Evolutionary conservation across 1,284 basidiomycete genomes (phyloP), one percentile per base, ranked within the genome.

Genomic region (Megacollybia platyphylla): DNA sequence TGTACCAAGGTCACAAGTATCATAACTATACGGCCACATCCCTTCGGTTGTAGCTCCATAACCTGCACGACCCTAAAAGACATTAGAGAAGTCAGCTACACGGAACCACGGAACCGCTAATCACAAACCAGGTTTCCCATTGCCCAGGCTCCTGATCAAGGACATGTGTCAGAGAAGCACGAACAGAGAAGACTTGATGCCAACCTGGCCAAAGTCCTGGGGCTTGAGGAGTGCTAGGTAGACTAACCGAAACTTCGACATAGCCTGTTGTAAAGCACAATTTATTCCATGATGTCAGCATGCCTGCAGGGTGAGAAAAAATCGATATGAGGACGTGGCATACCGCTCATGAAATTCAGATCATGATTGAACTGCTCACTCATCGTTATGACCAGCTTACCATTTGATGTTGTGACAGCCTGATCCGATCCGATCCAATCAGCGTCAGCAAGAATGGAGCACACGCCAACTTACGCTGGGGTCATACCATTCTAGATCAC

Each of bases 211-310:
- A 85, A 54, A 83, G 70, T 8, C 91, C 91, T n/a, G 82, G 74
- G 3, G 78, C 69, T 39, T 64, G 54, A 2, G 71, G 67, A n/a
- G 63, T 64, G 1, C 92, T 91, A n/a, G 91, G 91, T 49, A 96
- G 63, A 53, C 82, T 87, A 15, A 93, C 59, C 10, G 72, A 71
- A 11, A 82, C 76, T 57, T 93, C 89, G 44, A 97, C 69, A 56
- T 91, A 91, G 1, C 91, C 93, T 0, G 87, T 89, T 2, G 84
- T 94, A 61, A 94, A 97, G 63, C 93, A 96, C 48, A 97, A 63
- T 58, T 91, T 87, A 62, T 93, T 94, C 91, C 91, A 94, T 4
- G 76, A 67, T 46, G 74, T 71, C 24, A 88, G 47, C 85, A 87
- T 87, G 27, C 79, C 81, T 76, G 49, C 40, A 3, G 34, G 11